Base-by-base conservation (phyloP, 2,329 filamentous ascomycete species). In the Pestalotiopsis sp. region DNA sequence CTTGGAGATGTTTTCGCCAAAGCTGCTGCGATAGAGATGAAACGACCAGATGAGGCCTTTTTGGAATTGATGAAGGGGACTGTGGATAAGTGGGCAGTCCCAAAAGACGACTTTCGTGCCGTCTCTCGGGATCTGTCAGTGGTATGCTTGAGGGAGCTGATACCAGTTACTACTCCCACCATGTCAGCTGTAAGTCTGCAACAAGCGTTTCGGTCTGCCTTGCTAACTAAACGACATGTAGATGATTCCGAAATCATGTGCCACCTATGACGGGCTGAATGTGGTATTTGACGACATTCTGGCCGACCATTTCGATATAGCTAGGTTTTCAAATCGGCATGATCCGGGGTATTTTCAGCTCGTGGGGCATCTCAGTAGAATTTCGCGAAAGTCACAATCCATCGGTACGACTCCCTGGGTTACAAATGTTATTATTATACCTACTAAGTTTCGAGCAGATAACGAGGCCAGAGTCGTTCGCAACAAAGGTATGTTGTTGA, bases 281-380 rank as follows among this genome's bases (percentile, higher is more conserved):
- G 68, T 69, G 52, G 56, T 60, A n/a, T 41, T 27, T 49, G 68
- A 69, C 45, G 68, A 69, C 36, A 61, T 69, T 14, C 13, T 59
- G 27, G 41, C 52, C n/a, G 57, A 59, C 23, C 68, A 69, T 31
- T 45, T 59, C 31, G 65, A 64, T 27, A 60, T 69, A 41, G 65
- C 68, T 17, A 66, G 68, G n/a, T 69, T 69, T 52, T 49, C 60
- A 1, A 60, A 25, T 52, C 27, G 38, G 31, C 59, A 66, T 3
- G 68, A 68, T 27, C 20, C 59, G 23, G 68, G 68, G 17, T 69
- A 69, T 38, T 64, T 64, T n/a, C 45, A 69, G 39, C 60, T 69
- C 1, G 60, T 69, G 3, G 38, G 64, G 2, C 65, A 69, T 23
- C 41, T 69, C n/a, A 52, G 41, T 20, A 67, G 58, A 11, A 60